Percentiles rank a stretch among this genome's conserved stretches.
These are phyloP conservation scores for Ceriops decandra DNA, from an alignment of 345 rosid genomes.

Conservation along the genomic window DNA sequence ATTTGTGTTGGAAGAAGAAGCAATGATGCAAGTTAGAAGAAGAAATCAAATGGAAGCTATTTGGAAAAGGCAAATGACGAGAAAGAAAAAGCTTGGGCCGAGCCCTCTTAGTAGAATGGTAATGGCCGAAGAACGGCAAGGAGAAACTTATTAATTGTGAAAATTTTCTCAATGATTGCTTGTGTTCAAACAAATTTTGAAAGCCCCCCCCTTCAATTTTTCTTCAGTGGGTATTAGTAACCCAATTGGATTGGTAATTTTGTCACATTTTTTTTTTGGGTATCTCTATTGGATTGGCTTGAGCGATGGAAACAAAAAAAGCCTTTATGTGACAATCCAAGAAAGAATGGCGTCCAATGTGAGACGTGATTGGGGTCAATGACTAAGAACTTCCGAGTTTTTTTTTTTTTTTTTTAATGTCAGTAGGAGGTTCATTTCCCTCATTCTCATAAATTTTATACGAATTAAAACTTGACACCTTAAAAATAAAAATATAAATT, in stretches of 20 bases:
- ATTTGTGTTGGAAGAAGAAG: constrained; percentile 87
- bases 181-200: constrained; percentile 7
- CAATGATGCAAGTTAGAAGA: constrained; percentile 76
- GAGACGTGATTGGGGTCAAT: too few species aligned
- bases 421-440: too few species aligned
- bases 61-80: constrained; percentile 54
- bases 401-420: too few species aligned
- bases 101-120: constrained; percentile 87
- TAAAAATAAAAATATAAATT: too few species aligned
- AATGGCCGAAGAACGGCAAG: constrained; percentile 37
- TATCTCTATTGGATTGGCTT: constrained; percentile 12
- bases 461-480: too few species aligned
- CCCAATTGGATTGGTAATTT: constrained; percentile 16
- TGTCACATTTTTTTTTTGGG: not conserved
- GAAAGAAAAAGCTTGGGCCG: constrained; percentile 82
- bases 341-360: not conserved
- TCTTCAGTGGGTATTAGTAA: not conserved
- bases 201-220: constrained; percentile 3
- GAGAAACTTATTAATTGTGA: constrained; percentile 10
- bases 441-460: too few species aligned
- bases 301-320: not conserved
- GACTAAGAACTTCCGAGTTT: too few species aligned
- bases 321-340: not conserved
- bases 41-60: constrained; percentile 85
- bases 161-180: not conserved